These are phyloP conservation scores for Coemansia aciculifera DNA, from an alignment of 192 early-diverging fungal genomes.

Conservation along the genomic window DNA sequence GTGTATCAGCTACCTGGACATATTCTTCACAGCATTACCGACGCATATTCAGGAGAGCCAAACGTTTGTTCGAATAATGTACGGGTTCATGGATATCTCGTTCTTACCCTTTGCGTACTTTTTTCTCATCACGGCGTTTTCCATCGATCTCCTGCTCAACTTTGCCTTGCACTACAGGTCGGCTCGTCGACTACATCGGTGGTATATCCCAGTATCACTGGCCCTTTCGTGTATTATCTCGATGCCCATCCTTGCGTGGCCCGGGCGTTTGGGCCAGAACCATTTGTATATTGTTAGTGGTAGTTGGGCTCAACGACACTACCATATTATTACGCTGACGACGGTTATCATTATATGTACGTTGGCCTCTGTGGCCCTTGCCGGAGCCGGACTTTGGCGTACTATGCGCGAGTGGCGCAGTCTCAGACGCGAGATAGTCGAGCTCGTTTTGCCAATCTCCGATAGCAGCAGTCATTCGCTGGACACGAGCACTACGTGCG, in stretches of 20 bases:
- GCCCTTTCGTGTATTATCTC: conserved; percentile 32
- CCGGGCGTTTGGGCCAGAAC: conserved; percentile 38
- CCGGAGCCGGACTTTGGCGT: conserved; percentile 52
- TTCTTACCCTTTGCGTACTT: conserved; percentile 53
- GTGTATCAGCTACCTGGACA: conserved; percentile 53
- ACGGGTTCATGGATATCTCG: conserved; percentile 55
- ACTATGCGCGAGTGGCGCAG: conserved; percentile 56
- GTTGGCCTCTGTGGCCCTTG: conserved; percentile 47
- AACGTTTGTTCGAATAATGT: conserved; percentile 50
- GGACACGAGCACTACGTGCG: conserved; percentile 5
- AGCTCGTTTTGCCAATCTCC: conserved; percentile 51
- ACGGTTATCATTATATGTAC: conserved; percentile 53
- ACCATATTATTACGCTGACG: conserved; percentile 52
- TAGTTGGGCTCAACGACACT: conserved; percentile 45
- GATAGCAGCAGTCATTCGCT: conserved; percentile 28
- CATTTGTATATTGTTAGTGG: conserved; percentile 55
- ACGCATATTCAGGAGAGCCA: conserved; percentile 31
- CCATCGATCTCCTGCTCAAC: conserved; percentile 52
- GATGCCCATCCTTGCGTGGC: conserved; percentile 51
- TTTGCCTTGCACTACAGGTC: conserved; percentile 54
- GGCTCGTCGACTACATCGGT: conserved; percentile 34
- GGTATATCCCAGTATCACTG: conserved; percentile 48
- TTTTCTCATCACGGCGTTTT: conserved; percentile 56
- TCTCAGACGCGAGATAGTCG: conserved; percentile 44
- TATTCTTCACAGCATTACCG: conserved; percentile 44